A percentile compares a stretch with the other conserved stretches of the same genome.
These are phyloP conservation scores for Plantago coronopus DNA, from an alignment of 305 asterid genomes.

Conservation along the genomic window DNA sequence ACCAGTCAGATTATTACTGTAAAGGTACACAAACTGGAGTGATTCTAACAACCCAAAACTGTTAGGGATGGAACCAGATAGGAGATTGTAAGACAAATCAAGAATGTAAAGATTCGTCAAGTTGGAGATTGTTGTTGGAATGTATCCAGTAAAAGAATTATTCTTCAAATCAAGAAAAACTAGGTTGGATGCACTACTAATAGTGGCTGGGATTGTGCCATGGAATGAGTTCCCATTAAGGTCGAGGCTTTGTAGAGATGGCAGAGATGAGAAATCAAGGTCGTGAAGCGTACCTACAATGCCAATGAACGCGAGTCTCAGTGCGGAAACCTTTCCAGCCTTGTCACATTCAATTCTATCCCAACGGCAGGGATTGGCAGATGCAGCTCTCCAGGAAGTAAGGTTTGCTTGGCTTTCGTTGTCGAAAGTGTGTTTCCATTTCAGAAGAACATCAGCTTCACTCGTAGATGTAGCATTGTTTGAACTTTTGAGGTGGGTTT, in stretches of 20 bases:
- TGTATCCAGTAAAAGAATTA: conserved; percentile 16
- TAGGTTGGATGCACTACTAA: conserved; percentile 22
- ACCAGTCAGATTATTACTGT: conserved; percentile 9
- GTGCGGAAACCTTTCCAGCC: conserved; percentile 16
- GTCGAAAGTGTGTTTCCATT: conserved; percentile 35
- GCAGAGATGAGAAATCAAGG: conserved; percentile 25
- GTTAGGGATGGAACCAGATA: conserved; percentile 20
- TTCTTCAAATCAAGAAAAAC: not conserved
- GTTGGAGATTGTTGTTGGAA: conserved; percentile 19
- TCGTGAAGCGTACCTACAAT: conserved; percentile 26
- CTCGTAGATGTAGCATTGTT: not conserved
- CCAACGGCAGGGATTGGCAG: conserved; percentile 25
- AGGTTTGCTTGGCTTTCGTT: conserved; percentile 20
- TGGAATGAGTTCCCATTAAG: conserved; percentile 17
- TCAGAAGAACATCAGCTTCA: conserved; percentile 19
- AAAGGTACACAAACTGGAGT: conserved; percentile 1
- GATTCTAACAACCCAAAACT: conserved; percentile 16
- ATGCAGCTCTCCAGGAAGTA: conserved; percentile 21
- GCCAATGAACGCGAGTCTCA: conserved; percentile 22
- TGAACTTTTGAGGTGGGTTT: not conserved
- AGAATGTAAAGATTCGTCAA: conserved; percentile 16
- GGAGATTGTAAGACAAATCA: conserved; percentile 12
- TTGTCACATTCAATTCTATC: conserved; percentile 25
- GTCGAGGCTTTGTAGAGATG: conserved; percentile 1
- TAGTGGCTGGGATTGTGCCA: conserved; percentile 25